Base-by-base conservation (phyloP, 164 flowering plant species). In the Paratinospora sagittata region DNA sequence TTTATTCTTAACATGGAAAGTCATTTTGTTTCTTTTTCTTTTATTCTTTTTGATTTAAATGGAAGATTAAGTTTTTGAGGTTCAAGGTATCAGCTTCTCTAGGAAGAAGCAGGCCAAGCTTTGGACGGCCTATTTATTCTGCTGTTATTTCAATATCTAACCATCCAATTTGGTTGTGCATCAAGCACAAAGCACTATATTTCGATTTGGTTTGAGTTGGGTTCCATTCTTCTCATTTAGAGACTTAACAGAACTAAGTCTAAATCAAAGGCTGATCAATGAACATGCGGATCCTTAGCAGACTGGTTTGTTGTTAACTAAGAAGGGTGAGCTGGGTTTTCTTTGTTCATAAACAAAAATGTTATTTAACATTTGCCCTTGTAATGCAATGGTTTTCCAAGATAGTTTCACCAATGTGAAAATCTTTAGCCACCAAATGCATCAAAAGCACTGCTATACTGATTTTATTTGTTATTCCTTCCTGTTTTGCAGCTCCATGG, bases 401-500 rank as follows among this genome's bases (percentile, higher is more conserved):
- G 43, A 39, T 3, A 39, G 43, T 39, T 39, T 11, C 43, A 39
- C 43, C 7, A 39, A 39, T 39, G 7, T 3, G 5, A 39, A 39
- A 39, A 39, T 39, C 43, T 39, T 39, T 7, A 39, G 43, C 3
- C 43, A 39, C 10, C 43, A 39, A 39, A 4, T 39, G 43, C 43
- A 39, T 39, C 43, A 39, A 52, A 52, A 10, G n/a, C 3, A 17
- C 16, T 6, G 0, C n/a, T 19, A 52, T 19, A 11, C 4, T 14
- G 58, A 16, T 52, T 7, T 4, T n/a, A 47, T 45, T 30, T 70
- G 27, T 58, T 73, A 4, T 57, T 34, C 21, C 58, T 55, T 23
- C 10, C 17, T 64, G 34, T 4, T 63, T 55, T 71, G 65, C 82
- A 79, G 82, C 79, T 82, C 74, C 81, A 77, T 73, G 82, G 78